phyloP scores from a whole-genome alignment of 306 rosid species.

The Malus orientalis region DNA sequence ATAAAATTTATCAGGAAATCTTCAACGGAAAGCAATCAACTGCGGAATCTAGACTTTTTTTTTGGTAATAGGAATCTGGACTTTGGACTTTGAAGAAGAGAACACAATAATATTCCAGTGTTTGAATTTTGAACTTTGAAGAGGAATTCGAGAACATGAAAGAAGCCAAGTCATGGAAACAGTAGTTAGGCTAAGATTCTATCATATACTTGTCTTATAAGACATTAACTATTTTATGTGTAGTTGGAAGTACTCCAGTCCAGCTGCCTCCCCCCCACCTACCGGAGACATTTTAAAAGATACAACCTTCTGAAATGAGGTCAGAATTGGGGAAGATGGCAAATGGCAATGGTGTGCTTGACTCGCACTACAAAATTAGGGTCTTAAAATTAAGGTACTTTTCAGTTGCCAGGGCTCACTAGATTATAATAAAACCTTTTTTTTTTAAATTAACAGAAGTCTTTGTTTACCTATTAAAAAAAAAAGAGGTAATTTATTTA shows the following conservation, averaged over 20 bases:
- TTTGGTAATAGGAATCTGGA: not conserved
- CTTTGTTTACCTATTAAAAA: too few relatives aligned
- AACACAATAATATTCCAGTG: not conserved
- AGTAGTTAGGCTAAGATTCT: too few relatives aligned
- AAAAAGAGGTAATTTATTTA: too few relatives aligned
- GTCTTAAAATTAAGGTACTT: not conserved
- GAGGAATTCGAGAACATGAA: not conserved
- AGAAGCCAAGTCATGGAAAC: not conserved
- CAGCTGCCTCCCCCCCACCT: too few relatives aligned
- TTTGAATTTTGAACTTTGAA: not conserved
- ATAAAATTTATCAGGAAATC: too few relatives aligned
- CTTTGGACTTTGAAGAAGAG: not conserved
- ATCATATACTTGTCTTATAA: too few relatives aligned
- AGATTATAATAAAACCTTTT: too few relatives aligned
- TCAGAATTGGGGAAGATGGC: not conserved
- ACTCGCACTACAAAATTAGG: not conserved
- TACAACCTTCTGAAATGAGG: not conserved
- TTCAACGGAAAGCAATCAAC: too few relatives aligned
- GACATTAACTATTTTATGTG: too few relatives aligned
- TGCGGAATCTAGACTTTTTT: not conserved
- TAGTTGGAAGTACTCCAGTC: too few relatives aligned
- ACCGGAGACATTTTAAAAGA: not conserved
- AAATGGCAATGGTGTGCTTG: not conserved
- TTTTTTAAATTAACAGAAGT: too few relatives aligned
- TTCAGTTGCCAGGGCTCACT: not conserved